Conservation (phyloP, 106 monocot species). For the Xerophyta viscosa region DNA sequence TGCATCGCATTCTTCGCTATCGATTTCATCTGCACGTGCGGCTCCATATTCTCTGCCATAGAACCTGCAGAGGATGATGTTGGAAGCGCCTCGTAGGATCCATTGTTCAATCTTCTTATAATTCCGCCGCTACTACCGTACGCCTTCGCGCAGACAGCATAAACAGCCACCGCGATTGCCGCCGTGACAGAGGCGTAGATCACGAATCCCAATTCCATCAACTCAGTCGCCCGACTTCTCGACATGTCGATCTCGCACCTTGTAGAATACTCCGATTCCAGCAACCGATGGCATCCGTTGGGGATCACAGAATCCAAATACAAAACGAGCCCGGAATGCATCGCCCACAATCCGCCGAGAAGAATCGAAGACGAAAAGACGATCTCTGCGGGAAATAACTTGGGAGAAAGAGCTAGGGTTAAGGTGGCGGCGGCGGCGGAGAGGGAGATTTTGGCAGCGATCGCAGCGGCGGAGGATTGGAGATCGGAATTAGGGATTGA, state of each 20-base stretch:
- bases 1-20: constrained; percentile 51
- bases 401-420: constrained; percentile 35
- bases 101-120: constrained; percentile 24
- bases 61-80: constrained; percentile 18
- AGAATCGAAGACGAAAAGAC: constrained; percentile 38
- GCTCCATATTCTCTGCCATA: too few species aligned
- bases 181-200: constrained; percentile 34
- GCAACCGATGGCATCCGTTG: constrained; percentile 54
- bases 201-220: constrained; percentile 50
- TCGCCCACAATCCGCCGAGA: constrained; percentile 60
- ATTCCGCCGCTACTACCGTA: constrained; percentile 11
- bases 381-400: constrained; percentile 50
- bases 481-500: constrained; percentile 32
- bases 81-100: constrained; percentile 62
- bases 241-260: constrained; percentile 59
- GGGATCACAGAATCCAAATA: constrained; percentile 70
- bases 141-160: constrained; percentile 10
- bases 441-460: constrained; percentile 26
- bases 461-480: constrained; percentile 24
- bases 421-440: constrained; percentile 20
- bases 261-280: constrained; percentile 35
- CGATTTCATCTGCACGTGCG: constrained; percentile 51
- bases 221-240: constrained; percentile 32
- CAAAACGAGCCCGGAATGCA: constrained; percentile 46
- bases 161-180: constrained; percentile 27